These are phyloP conservation scores for Plasmodium billcollinsi DNA, from an alignment of 169 alveolate genomes.

Conservation along the genomic window DNA sequence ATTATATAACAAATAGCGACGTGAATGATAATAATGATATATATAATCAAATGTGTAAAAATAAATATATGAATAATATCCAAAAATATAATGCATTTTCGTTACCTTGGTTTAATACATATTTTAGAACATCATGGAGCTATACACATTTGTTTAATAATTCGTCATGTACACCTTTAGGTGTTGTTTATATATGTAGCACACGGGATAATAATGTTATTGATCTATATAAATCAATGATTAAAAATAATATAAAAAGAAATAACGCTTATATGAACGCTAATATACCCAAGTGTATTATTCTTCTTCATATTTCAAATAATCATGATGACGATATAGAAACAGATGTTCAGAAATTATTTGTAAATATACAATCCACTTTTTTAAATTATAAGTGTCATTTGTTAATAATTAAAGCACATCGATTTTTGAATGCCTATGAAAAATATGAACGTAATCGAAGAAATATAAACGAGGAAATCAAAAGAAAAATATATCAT, in stretches of 20 bases:
- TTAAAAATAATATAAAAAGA: conserved; percentile 17
- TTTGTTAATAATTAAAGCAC: conserved; percentile 53
- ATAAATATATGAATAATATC: conserved; percentile 12
- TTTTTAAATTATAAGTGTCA: conserved; percentile 55
- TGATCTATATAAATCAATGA: conserved; percentile 44
- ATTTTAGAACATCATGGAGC: conserved; percentile 57
- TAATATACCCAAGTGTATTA: conserved; percentile 47
- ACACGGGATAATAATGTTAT: conserved; percentile 40
- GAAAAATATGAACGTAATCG: not conserved
- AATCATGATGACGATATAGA: conserved; percentile 56
- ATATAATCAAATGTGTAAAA: not conserved
- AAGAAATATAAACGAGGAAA: not conserved
- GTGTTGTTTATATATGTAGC: conserved; percentile 45
- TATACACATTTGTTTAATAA: conserved; percentile 34
- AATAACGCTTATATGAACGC: not conserved
- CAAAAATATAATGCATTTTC: conserved; percentile 65
- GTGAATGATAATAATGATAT: not conserved
- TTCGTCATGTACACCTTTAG: conserved; percentile 34
- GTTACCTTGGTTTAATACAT: conserved; percentile 55
- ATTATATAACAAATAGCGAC: not conserved
- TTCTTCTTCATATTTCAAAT: conserved; percentile 50
- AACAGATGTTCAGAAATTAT: conserved; percentile 60
- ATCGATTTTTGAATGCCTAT: conserved; percentile 20
- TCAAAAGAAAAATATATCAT: not conserved
- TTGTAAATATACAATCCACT: conserved; percentile 55